Conservation (phyloP, 495 filamentous ascomycete species). For the Talaromyces wortmannii region DNA sequence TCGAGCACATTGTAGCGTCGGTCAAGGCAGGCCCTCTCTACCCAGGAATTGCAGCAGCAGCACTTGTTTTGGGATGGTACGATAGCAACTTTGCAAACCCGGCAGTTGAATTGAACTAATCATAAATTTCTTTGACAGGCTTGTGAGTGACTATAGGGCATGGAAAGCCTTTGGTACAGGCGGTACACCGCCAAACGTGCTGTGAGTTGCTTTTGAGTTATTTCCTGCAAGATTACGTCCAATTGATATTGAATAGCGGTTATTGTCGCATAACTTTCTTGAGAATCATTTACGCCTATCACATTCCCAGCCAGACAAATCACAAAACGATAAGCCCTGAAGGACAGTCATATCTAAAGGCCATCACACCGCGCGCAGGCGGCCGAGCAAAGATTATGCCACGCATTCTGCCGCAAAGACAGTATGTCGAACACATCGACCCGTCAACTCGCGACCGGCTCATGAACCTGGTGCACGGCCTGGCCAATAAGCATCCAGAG, state of each 20-base stretch:
- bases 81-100: background rate
- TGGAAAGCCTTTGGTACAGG: conserved; percentile 3
- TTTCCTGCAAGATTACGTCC: background rate
- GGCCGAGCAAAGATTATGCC: background rate
- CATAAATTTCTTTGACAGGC: background rate
- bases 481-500: background rate
- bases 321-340: background rate
- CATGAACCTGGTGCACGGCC: background rate
- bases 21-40: background rate
- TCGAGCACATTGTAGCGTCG: background rate
- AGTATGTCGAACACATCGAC: background rate
- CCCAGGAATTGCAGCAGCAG: background rate
- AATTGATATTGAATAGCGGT: background rate
- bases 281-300: conserved; percentile 1
- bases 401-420: conserved; percentile 3
- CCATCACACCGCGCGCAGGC: background rate
- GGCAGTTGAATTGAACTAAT: too few relatives aligned
- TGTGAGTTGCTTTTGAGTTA: background rate
- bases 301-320: conserved; percentile 1
- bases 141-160: conserved; percentile 1
- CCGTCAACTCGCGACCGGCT: background rate
- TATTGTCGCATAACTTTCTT: conserved; percentile 3
- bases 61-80: background rate
- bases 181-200: conserved; percentile 1
- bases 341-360: conserved; percentile 2